Conservation (phyloP, 805 yeast species). For the Danielia oregonensis region DNA sequence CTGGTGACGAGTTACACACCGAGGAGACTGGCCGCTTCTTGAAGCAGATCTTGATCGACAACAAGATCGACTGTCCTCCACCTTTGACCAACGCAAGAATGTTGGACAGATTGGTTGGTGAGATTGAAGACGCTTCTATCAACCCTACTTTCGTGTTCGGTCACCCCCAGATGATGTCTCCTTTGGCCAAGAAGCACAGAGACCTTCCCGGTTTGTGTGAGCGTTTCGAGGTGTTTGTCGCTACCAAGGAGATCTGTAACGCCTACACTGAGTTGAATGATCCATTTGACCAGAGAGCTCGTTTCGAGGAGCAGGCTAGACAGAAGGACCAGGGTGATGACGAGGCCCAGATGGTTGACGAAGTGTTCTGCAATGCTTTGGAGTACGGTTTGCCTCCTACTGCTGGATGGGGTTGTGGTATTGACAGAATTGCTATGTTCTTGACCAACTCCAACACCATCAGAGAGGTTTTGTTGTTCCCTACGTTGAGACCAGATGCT, state of each 20-base stretch:
- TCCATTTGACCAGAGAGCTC: slow-evolving; percentile 95
- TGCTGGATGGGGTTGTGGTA: slow-evolving; percentile 99
- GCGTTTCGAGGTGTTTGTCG: slow-evolving; percentile 97
- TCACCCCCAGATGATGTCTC: slow-evolving; percentile 99
- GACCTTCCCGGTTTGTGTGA: slow-evolving; percentile 92
- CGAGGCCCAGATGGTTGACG: slow-evolving; percentile 96
- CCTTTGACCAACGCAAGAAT: slow-evolving; percentile 97
- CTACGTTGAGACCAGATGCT: slow-evolving; percentile 94
- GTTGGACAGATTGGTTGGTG: slow-evolving; percentile 98
- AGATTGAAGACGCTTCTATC: slow-evolving; percentile 87
- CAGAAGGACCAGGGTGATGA: slow-evolving; percentile 99
- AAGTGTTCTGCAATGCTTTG: slow-evolving; percentile 93
- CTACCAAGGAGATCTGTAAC: slow-evolving; percentile 96
- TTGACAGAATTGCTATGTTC: slow-evolving; percentile 97
- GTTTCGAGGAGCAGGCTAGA: slow-evolving; percentile 98
- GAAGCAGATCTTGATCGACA: slow-evolving; percentile 69
- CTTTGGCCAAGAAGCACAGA: slow-evolving; percentile 95
- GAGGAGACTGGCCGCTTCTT: slow-evolving; percentile 89
- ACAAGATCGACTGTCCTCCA: slow-evolving; percentile 85
- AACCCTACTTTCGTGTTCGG: slow-evolving; percentile 98
- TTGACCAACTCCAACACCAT: slow-evolving; percentile 94
- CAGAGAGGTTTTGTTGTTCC: slow-evolving; percentile 96
- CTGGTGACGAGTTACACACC: slow-evolving; percentile 93
- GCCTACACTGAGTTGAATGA: slow-evolving; percentile 99
- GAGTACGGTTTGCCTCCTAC: slow-evolving; percentile 99